A percentile compares a stretch with the other conserved stretches of the same genome.
phyloP scores from a whole-genome alignment of 495 filamentous ascomycete genomes.

The Pyronema omphalodes region DNA sequence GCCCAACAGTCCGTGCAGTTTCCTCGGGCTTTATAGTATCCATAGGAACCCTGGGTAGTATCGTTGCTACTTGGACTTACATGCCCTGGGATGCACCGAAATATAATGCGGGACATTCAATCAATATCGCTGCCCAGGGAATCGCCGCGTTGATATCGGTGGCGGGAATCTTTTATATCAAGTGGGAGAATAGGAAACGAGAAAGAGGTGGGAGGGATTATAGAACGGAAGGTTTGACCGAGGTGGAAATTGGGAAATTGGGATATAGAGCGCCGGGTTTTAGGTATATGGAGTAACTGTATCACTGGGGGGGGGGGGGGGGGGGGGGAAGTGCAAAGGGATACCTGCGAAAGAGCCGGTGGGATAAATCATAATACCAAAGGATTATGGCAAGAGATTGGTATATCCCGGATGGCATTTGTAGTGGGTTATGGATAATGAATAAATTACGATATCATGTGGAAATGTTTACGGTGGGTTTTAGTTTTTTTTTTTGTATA shows the following conservation, averaged over 20 bases:
- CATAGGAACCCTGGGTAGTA: slow-evolving; percentile 37
- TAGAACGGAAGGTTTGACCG: slow-evolving; percentile 33
- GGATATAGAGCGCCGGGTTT: slow-evolving; percentile 38
- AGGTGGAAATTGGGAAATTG: slow-evolving; percentile 30
- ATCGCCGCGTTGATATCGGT: slow-evolving; percentile 27
- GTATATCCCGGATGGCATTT: too few relatives aligned
- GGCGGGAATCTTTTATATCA: slow-evolving; percentile 32
- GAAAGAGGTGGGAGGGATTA: slow-evolving; percentile 33
- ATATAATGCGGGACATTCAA: slow-evolving; percentile 38
- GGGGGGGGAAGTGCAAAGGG: too few relatives aligned
- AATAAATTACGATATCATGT: too few relatives aligned
- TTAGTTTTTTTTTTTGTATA: too few relatives aligned
- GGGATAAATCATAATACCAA: too few relatives aligned
- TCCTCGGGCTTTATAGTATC: slow-evolving; percentile 35
- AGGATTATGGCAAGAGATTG: too few relatives aligned
- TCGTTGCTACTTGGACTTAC: slow-evolving; percentile 43
- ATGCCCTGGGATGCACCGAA: slow-evolving; percentile 30
- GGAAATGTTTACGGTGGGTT: too few relatives aligned
- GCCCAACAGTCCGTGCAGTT: slow-evolving; percentile 38
- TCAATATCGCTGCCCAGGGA: slow-evolving; percentile 37
- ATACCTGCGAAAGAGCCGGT: too few relatives aligned
- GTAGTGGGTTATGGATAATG: too few relatives aligned
- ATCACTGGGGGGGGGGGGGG: too few relatives aligned
- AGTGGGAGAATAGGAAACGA: slow-evolving; percentile 32
- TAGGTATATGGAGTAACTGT: slow-evolving; percentile 31